These are phyloP conservation scores for Truncatella angustata DNA, from an alignment of 2,329 filamentous ascomycete species.

Conservation along the genomic window DNA sequence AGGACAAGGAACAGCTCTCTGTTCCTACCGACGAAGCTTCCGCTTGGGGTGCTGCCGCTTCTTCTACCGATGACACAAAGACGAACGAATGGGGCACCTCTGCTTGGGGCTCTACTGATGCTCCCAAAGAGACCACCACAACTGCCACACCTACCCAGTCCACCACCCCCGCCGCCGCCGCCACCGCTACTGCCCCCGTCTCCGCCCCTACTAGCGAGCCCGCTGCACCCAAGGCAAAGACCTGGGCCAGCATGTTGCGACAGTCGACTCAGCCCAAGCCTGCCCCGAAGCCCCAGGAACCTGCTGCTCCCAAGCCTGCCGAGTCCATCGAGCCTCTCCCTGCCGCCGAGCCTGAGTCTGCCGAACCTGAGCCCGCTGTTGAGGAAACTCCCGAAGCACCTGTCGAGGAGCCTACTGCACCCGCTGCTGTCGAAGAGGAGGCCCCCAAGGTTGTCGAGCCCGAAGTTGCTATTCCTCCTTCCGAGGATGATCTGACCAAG, in stretches of 20 bases:
- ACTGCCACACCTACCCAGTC: constrained; percentile 34
- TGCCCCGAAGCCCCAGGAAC: constrained; percentile 46
- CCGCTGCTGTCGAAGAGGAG: constrained; percentile 24
- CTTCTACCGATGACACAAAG: constrained; percentile 36
- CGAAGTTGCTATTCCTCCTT: constrained; percentile 60
- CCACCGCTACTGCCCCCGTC: constrained; percentile 34
- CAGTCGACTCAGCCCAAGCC: constrained; percentile 58
- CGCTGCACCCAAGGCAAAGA: constrained; percentile 48
- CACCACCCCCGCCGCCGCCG: constrained; percentile 33
- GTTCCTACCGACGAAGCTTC: constrained; percentile 69
- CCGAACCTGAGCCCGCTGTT: constrained; percentile 36
- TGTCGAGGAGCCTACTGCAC: constrained; percentile 23
- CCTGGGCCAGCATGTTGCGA: constrained; percentile 75
- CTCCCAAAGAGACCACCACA: constrained; percentile 27
- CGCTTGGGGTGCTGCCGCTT: constrained; percentile 57
- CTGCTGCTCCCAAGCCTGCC: constrained; percentile 43
- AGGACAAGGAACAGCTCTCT: constrained; percentile 56
- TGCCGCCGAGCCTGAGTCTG: constrained; percentile 37
- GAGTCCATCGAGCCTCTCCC: constrained; percentile 46
- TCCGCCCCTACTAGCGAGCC: constrained; percentile 27
- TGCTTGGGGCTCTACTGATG: constrained; percentile 28
- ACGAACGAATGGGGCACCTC: constrained; percentile 43
- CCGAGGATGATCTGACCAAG: constrained; percentile 83
- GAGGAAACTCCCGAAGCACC: constrained; percentile 33
- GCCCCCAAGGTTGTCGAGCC: constrained; percentile 44